Percentiles rank a stretch among this genome's conserved stretches.
Evolutionary conservation across 2,329 filamentous ascomycete genomes (phyloP).

Genomic region (Fusarium buharicum): DNA sequence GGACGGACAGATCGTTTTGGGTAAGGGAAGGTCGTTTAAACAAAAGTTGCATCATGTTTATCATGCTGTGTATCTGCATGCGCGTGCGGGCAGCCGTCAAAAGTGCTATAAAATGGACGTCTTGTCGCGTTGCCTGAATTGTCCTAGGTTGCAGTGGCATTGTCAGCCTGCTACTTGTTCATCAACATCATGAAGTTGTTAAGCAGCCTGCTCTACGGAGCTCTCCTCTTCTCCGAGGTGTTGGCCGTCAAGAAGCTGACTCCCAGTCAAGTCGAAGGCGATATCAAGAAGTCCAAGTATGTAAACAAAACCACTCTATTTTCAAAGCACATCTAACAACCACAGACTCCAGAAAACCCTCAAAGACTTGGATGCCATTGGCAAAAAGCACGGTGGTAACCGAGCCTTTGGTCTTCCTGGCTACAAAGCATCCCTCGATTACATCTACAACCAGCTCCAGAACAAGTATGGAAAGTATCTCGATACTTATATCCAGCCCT

Average conservation of each 20-base stretch:
- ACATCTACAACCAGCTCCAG: conserved; percentile 59
- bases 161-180: background rate
- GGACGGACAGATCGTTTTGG: conserved; percentile 13
- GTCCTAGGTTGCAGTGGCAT: background rate
- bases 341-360: conserved; percentile 64
- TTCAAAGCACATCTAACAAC: conserved; percentile 3
- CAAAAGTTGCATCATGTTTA: background rate
- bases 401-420: conserved; percentile 69
- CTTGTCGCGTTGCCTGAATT: conserved; percentile 3
- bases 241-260: conserved; percentile 40
- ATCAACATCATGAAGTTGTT: conserved; percentile 40
- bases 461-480: conserved; percentile 54
- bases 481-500: conserved; percentile 58
- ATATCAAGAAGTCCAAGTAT: conserved; percentile 42
- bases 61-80: conserved; percentile 14
- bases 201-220: conserved; percentile 34
- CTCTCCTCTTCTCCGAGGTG: conserved; percentile 34
- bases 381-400: conserved; percentile 65
- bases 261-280: conserved; percentile 38
- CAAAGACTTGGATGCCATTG: conserved; percentile 65
- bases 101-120: conserved; percentile 20
- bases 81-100: conserved; percentile 2
- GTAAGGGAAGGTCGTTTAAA: conserved; percentile 7
- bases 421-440: conserved; percentile 68
- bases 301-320: background rate